Evolutionary conservation across 225 moss, liverwort and hornwort genomes (phyloP).

Genomic region (Anthoceros angustus): DNA sequence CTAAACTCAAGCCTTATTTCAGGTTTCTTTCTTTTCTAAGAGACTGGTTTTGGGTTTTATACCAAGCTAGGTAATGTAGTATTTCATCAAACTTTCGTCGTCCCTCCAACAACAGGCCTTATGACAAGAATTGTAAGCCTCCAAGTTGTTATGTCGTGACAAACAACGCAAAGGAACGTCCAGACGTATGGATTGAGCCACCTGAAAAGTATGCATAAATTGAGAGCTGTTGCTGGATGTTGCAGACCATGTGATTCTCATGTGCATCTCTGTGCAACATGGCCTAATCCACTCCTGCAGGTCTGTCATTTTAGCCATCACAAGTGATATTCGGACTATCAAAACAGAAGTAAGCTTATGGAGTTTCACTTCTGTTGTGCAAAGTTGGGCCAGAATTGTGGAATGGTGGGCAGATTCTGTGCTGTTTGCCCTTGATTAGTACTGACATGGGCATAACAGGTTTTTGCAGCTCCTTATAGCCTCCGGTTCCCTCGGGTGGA

Average conservation of each 20-base stretch:
- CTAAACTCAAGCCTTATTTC: conserved; percentile 78
- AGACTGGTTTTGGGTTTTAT: not conserved
- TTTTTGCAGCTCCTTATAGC: conserved; percentile 73
- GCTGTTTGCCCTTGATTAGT: not conserved
- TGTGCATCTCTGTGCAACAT: too few species aligned
- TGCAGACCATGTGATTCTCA: not conserved
- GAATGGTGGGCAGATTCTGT: not conserved
- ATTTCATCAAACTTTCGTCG: not conserved
- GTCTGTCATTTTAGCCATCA: conserved; percentile 75
- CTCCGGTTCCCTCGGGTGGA: conserved; percentile 76
- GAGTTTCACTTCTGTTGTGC: not conserved
- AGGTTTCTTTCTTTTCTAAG: conserved; percentile 18
- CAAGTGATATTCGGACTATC: conserved; percentile 75
- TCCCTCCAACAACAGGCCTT: conserved; percentile 24
- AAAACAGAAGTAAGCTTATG: conserved; percentile 32
- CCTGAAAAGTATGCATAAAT: conserved; percentile 54
- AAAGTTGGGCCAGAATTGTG: not conserved
- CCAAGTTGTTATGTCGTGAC: conserved; percentile 62
- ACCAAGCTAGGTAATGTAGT: not conserved
- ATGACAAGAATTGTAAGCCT: conserved; percentile 63
- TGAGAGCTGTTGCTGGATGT: not conserved
- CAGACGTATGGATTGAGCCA: conserved; percentile 90
- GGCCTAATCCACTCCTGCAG: conserved; percentile 18
- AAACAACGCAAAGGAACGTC: conserved; percentile 62
- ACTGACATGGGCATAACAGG: conserved; percentile 11